Percentiles rank a stretch among this genome's conserved stretches.
Conservation (phyloP, 1,284 basidiomycete genomes). For the Tilletiopsis washingtonensis region DNA sequence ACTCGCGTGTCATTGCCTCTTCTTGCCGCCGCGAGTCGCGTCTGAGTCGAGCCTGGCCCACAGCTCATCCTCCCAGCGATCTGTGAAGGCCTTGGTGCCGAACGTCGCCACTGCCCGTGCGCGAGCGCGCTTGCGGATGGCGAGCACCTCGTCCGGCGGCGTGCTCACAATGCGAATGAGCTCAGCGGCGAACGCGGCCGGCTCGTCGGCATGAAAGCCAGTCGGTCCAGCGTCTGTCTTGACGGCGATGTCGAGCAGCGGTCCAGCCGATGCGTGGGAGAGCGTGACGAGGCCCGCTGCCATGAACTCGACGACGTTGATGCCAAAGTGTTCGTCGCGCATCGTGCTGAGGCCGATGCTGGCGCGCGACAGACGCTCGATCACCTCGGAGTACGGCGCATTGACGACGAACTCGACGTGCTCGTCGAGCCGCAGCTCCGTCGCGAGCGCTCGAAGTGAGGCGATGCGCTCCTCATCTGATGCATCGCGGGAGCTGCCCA, state of each 20-base stretch:
- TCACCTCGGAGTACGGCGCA: slow-evolving; percentile 65
- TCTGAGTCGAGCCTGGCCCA: slow-evolving; percentile 18
- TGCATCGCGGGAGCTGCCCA: slow-evolving; percentile 75
- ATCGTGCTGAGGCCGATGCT: slow-evolving; percentile 89
- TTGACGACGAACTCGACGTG: slow-evolving; percentile 75
- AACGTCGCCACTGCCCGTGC: slow-evolving; percentile 16
- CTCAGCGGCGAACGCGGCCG: slow-evolving; percentile 63
- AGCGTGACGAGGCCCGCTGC: slow-evolving; percentile 84
- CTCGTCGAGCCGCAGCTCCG: slow-evolving; percentile 59
- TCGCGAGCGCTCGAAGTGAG: slow-evolving; percentile 57
- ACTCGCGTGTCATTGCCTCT: too few relatives aligned
- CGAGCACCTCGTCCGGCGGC: slow-evolving; percentile 54
- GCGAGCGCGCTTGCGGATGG: slow-evolving; percentile 57
- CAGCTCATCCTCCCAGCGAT: slow-evolving; percentile 13
- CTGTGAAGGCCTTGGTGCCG: slow-evolving; percentile 16
- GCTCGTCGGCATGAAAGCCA: slow-evolving; percentile 74
- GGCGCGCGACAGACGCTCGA: slow-evolving; percentile 62
- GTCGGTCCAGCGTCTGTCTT: slow-evolving; percentile 57
- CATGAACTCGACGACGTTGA: slow-evolving; percentile 97
- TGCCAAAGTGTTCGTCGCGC: slow-evolving; percentile 98
- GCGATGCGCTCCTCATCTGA: slow-evolving; percentile 67
- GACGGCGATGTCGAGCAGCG: slow-evolving; percentile 80
- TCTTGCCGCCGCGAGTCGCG: too few relatives aligned
- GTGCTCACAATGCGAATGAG: slow-evolving; percentile 64
- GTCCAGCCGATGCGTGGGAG: slow-evolving; percentile 86